Base-by-base conservation (phyloP, 192 early-diverging fungal species). In the Cladochytrium replicatum region DNA sequence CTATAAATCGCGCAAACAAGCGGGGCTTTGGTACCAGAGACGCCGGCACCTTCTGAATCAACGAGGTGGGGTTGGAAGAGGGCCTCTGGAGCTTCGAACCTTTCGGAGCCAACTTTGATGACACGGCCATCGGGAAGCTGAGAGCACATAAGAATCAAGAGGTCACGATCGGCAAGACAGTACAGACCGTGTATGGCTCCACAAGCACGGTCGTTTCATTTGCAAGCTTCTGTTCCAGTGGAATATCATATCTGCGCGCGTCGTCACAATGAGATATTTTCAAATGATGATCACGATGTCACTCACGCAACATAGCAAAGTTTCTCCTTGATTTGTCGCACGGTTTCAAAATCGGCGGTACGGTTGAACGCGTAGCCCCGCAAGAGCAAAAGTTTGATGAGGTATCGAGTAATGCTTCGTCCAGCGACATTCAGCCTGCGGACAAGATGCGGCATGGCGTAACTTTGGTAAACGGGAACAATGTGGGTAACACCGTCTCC, bases 401-500 rank as follows among this genome's bases (percentile, higher is more conserved):
- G 80, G 60, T 99, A 95, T 40, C 83, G 69, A 13, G 95, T 99
- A 29, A 99, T 90, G 60, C 93, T 85, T 34, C 93, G 83, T 40
- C 95, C 95, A 40, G 95, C 95, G 32, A 99, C 84, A 65, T 99
- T 90, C 45, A 99, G 69, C 39, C 95, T 82, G 58, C 79, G 79
- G 24, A 86, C 86, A 54, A 89, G 66, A 57, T 97, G 86, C 13
- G 90, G 87, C 27, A 92, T 77, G 3, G 93, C 83, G 57, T 83
- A 95, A 26, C 95, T 91, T 51, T 97, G 82, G 61, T 89, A 94
- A n/a, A 99, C 92, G 27, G 95, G 95, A 15, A 99, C 94, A 69
- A 96, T 94, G 57, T 99, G 95, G 6, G 95, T 95, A 23, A 99
- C 95, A 65, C 95, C 93, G 66, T 99, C 95, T 17, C 95, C 95